phyloP scores from a whole-genome alignment of 352 stramenopile genomes.

The Pythium utonaiense region DNA sequence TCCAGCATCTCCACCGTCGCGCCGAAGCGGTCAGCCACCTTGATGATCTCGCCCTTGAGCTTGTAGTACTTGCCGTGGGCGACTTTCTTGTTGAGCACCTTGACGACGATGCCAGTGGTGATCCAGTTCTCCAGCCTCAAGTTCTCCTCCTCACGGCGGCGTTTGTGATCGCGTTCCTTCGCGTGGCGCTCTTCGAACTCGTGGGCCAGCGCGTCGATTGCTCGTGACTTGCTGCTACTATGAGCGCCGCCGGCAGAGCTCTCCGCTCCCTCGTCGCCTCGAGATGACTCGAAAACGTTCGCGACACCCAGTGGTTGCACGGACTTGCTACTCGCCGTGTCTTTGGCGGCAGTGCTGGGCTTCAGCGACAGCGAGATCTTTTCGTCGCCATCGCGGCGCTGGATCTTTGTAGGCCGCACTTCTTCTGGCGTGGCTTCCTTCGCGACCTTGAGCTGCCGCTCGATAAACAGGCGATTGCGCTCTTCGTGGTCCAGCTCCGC shows the following conservation, averaged over 20 bases:
- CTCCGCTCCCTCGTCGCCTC: background rate
- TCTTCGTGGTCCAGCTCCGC: constrained; percentile 91
- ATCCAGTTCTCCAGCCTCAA: constrained; percentile 90
- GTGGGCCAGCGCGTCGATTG: constrained; percentile 21
- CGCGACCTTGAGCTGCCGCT: constrained; percentile 71
- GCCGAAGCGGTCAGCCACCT: constrained; percentile 79
- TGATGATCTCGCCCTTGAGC: constrained; percentile 74
- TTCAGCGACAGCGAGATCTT: constrained; percentile 37
- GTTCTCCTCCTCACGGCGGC: constrained; percentile 42
- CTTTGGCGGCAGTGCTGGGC: constrained; percentile 1
- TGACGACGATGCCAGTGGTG: constrained; percentile 88
- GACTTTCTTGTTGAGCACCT: constrained; percentile 93
- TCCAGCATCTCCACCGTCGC: constrained; percentile 82
- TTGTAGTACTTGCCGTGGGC: constrained; percentile 88
- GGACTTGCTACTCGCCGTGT: constrained; percentile 2
- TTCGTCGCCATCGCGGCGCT: constrained; percentile 35
- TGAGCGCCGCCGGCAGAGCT: background rate
- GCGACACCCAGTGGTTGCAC: background rate
- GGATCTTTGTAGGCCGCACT: constrained; percentile 58
- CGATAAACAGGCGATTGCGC: constrained; percentile 69
- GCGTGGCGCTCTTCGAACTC: constrained; percentile 19
- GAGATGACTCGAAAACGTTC: constrained; percentile 6
- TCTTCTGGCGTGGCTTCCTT: constrained; percentile 28
- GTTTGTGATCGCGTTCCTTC: constrained; percentile 21
- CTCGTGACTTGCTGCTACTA: constrained; percentile 1